Evolutionary conservation across 108 stramenopile species (phyloP).

Genomic region (Cyclotella baltica): DNA sequence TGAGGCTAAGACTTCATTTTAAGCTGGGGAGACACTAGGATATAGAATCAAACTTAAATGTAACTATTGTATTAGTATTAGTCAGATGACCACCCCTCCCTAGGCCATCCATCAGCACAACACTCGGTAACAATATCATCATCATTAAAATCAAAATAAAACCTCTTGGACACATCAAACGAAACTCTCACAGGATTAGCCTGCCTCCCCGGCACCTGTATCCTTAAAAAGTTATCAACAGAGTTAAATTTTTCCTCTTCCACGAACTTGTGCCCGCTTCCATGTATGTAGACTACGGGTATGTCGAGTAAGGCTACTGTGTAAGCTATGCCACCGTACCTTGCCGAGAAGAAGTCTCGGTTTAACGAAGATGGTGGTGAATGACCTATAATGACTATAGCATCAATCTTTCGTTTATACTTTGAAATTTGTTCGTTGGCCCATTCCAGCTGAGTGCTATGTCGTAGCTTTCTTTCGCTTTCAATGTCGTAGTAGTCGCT

Average conservation of each 20-base stretch:
- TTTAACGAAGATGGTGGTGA: slow-evolving; percentile 17
- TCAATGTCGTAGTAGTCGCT: slow-evolving; percentile 22
- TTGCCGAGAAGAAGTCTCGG: slow-evolving; percentile 15
- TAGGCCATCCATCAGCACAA: slow-evolving; percentile 18
- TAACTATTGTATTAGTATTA: slow-evolving; percentile 7
- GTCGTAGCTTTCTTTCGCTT: slow-evolving; percentile 4
- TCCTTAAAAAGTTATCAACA: slow-evolving; percentile 14
- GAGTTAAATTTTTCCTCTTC: slow-evolving; percentile 18
- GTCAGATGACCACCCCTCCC: not conserved
- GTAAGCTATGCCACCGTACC: slow-evolving; percentile 7
- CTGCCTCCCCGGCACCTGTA: slow-evolving; percentile 23
- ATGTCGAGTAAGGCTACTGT: not conserved
- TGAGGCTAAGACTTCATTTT: not conserved
- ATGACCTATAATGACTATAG: slow-evolving; percentile 25
- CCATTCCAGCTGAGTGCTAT: slow-evolving; percentile 2
- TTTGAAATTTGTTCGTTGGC: slow-evolving; percentile 4
- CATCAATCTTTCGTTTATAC: not conserved
- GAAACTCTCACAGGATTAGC: slow-evolving; percentile 17
- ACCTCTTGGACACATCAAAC: slow-evolving; percentile 3
- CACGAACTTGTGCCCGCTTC: slow-evolving; percentile 30
- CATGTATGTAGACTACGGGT: slow-evolving; percentile 24
- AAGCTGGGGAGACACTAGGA: not conserved
- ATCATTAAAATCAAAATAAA: slow-evolving; percentile 18
- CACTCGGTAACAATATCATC: slow-evolving; percentile 3
- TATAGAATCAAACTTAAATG: too few relatives aligned